Evolutionary conservation across 2,329 filamentous ascomycete species (phyloP).

Genomic region (Pseudogymnoascus sp.): DNA sequence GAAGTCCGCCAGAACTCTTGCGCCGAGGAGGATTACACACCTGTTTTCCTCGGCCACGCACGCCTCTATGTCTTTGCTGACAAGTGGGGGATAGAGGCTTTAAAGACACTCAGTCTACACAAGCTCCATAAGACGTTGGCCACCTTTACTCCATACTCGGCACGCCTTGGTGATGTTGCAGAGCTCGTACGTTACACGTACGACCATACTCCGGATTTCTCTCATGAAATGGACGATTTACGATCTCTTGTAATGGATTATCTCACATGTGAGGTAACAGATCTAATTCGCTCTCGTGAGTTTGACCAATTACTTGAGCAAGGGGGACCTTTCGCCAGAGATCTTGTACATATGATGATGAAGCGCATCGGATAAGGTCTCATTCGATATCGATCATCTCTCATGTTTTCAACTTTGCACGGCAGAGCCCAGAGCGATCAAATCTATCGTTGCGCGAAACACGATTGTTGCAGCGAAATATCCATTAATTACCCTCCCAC

Average conservation of each 20-base stretch:
- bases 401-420: too few species aligned
- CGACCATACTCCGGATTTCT: conserved; percentile 16
- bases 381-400: too few species aligned
- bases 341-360: conserved; percentile 11
- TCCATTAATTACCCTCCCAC: too few species aligned
- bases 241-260: conserved; percentile 17
- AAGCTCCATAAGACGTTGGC: conserved; percentile 15
- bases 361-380: too few species aligned
- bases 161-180: conserved; percentile 12
- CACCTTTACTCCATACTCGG: conserved; percentile 6
- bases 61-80: conserved; percentile 18
- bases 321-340: conserved; percentile 13
- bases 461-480: too few species aligned
- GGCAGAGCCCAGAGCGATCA: too few species aligned
- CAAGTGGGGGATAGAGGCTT: conserved; percentile 15
- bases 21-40: too few species aligned
- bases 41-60: conserved; percentile 15
- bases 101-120: conserved; percentile 15
- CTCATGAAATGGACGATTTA: conserved; percentile 14
- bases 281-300: conserved; percentile 13
- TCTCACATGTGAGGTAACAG: conserved; percentile 13
- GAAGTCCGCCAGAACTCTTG: too few species aligned
- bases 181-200: conserved; percentile 16
- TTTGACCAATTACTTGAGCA: conserved; percentile 15
- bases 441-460: too few species aligned